Evolutionary conservation across 306 rosid species (phyloP), one percentile per base, ranked within the genome.

Genomic region (Glycyrrhiza uralensis): DNA sequence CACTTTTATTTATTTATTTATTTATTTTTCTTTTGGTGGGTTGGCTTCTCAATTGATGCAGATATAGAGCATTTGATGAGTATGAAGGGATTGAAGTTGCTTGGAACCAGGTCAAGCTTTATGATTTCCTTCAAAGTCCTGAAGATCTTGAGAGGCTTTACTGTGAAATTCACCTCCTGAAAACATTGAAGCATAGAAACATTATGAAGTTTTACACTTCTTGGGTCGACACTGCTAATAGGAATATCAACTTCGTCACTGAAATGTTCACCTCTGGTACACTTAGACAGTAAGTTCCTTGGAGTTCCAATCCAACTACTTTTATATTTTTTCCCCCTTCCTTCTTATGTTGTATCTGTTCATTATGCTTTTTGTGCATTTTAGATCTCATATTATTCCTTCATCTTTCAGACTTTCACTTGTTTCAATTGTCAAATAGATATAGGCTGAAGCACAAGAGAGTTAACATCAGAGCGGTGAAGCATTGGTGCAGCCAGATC

Each of bases 251-350:
- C 79, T 94, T 94, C 46, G 93, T 94, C 5, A 91, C 99, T 15
- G 99, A 94, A 89, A 85, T 94, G 97, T 94, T 94, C 85, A 89
- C 97, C 54, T 94, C 99, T 69, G 99, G 99, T 67, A 87, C 99
- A 81, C 87, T 94, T 39, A 89, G 96, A 74, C 99, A 94, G 99
- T 94, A 81, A 75, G 95, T 79, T 49, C 70, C 76, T 38, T 33
- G n/a, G n/a, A n/a, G n/a, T n/a, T n/a, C n/a, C n/a, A n/a, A n/a
- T n/a, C n/a, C n/a, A n/a, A n/a, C n/a, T n/a, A n/a, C n/a, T n/a
- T n/a, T n/a, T n/a, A n/a, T n/a, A n/a, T n/a, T 14, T 54, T 7
- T 15, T 19, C 39, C 45, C 23, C n/a, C n/a, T n/a, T 13, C 41
- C 63, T 42, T 3, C 44, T n/a, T 24, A 56, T 63, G 45, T 59